Percentiles rank a stretch among this genome's conserved stretches.
phyloP scores from a whole-genome alignment of 768 basidiomycete species.

The Leccinum sublutescens region DNA sequence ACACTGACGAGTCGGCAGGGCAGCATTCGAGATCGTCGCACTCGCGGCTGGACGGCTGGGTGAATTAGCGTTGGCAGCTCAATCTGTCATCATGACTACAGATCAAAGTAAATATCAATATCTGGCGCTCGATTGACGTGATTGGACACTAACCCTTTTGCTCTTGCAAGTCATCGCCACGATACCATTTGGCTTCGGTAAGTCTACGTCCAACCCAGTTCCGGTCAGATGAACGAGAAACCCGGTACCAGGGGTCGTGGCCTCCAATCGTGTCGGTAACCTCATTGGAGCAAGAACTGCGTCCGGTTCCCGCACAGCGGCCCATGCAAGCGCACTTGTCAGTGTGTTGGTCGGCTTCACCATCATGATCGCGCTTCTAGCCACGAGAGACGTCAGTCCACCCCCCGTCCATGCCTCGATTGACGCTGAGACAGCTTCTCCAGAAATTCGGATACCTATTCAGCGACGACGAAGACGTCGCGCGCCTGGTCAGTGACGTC shows the following conservation, averaged over 20 bases:
- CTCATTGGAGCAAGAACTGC: constrained; percentile 60
- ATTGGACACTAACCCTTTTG: background rate
- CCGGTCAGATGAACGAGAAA: background rate
- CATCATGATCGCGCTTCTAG: constrained; percentile 61
- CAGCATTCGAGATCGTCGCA: constrained; percentile 80
- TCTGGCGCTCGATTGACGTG: background rate
- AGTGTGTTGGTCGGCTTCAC: constrained; percentile 57
- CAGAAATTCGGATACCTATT: constrained; percentile 65
- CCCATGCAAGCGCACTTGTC: constrained; percentile 61
- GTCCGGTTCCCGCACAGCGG: constrained; percentile 51
- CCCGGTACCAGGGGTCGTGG: constrained; percentile 52
- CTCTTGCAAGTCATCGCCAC: constrained; percentile 57
- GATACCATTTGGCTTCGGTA: constrained; percentile 71
- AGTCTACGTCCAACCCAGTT: background rate
- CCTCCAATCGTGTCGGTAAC: constrained; percentile 72
- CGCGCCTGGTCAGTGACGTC: constrained; percentile 44
- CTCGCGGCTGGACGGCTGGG: constrained; percentile 73
- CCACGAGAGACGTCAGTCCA: constrained; percentile 51
- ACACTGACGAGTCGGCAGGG: constrained; percentile 43
- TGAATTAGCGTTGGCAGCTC: constrained; percentile 64
- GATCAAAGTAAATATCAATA: constrained; percentile 55
- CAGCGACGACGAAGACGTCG: constrained; percentile 61
- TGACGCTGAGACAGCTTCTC: background rate
- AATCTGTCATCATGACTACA: constrained; percentile 77
- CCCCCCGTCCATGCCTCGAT: background rate